phyloP scores from a whole-genome alignment of 768 basidiomycete species.

The Dendrothele bispora region DNA sequence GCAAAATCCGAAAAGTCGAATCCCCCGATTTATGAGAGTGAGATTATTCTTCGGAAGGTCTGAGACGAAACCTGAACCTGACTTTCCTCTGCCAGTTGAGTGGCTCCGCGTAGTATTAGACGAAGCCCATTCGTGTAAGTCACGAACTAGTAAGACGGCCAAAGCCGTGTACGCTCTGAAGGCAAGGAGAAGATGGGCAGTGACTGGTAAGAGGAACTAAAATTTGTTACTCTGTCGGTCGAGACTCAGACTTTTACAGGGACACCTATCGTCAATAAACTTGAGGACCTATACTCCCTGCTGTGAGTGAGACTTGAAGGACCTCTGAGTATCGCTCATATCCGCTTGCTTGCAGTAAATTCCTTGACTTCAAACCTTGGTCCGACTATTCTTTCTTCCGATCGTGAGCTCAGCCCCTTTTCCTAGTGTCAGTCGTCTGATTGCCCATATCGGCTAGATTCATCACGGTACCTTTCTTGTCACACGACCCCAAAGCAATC shows the following conservation, averaged over 20 bases:
- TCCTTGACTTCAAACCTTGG: conserved; percentile 79
- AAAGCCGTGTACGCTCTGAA: conserved; percentile 85
- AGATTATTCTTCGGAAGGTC: conserved; percentile 21
- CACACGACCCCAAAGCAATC: conserved; percentile 88
- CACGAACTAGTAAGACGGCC: conserved; percentile 82
- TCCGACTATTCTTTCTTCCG: conserved; percentile 87
- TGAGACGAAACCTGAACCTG: too few species aligned
- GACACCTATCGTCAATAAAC: conserved; percentile 92
- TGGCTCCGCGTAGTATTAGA: conserved; percentile 87
- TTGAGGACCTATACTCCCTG: conserved; percentile 90
- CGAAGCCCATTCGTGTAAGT: conserved; percentile 96
- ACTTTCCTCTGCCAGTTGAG: too few species aligned
- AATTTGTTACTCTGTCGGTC: background rate
- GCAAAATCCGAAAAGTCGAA: conserved; percentile 61
- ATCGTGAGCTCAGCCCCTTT: conserved; percentile 50
- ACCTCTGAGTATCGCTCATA: background rate
- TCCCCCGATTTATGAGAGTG: conserved; percentile 74
- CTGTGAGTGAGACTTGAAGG: conserved; percentile 38
- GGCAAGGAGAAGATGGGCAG: conserved; percentile 83
- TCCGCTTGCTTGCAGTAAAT: conserved; percentile 49
- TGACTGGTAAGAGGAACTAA: conserved; percentile 56
- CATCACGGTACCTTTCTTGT: conserved; percentile 89
- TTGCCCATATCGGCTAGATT: conserved; percentile 49
- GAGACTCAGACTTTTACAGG: conserved; percentile 35
- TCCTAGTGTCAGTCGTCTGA: background rate